Evolutionary conservation across 23 red algal species (phyloP), one percentile per base, ranked within the genome.

Genomic region (Gracilariopsis chorda): DNA sequence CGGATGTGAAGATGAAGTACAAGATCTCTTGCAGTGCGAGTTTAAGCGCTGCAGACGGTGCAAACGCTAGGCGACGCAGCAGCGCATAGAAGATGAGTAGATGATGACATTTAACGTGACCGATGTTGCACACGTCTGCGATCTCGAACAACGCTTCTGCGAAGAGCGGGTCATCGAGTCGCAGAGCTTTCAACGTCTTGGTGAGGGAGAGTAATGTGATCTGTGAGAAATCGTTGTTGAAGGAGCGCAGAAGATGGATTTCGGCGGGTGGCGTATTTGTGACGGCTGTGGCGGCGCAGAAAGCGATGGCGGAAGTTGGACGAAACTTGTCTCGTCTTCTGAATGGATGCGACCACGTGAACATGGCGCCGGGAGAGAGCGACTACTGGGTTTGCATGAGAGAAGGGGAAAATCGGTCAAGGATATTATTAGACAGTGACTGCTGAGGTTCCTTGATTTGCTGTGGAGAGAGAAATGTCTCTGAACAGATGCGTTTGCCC

Each of bases 51-150:
- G 42, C 29, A 30, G 46, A 19, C 11, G 16, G n/a, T 7, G 81
- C 33, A 16, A 51, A 51, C 19, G 63, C 57, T 4, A 68, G 34
- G 9, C 28, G 59, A 13, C 57, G 51, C n/a, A 51, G 35, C 57
- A 68, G 27, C 23, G 81, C 24, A 33, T 65, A 86, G 39, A 68
- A 23, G 16, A 68, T 61, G 28, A 68, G 44, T n/a, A 86, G 40
- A 37, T 63, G 59, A 42, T 65, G 60, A 10, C 16, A 32, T 4
- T 61, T 21, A 21, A 48, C 57, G 20, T 36, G 51, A 68, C 36
- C 62, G 12, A 40, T 40, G 10, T 63, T n/a, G 20, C 25, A 37
- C 24, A 68, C 25, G 35, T 68, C 57, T 19, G 42, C 51, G 19
- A 86, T 33, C 9, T 30, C 11, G 40, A 86, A 51, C 4, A 68